These are phyloP conservation scores for Thraustochytrium striatum DNA, from an alignment of 352 stramenopile genomes.

Conservation along the genomic window DNA sequence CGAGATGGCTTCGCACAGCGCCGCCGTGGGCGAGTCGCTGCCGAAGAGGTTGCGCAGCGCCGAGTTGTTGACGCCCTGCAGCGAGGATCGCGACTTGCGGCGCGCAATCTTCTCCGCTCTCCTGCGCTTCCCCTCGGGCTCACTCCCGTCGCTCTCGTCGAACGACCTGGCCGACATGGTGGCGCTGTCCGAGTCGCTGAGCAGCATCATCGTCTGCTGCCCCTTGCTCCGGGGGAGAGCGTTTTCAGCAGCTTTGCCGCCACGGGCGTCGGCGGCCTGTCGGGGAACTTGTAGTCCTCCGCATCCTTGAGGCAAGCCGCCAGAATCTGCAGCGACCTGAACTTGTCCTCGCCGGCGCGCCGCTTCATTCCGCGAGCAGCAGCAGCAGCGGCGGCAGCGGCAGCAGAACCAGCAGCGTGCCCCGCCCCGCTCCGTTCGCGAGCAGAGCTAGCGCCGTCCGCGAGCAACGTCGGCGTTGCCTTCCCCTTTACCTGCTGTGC, in stretches of 20 bases:
- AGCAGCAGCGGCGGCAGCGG: no score
- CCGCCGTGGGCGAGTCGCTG: not conserved
- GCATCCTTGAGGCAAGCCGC: slow-evolving; percentile 24
- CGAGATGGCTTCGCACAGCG: slow-evolving; percentile 4
- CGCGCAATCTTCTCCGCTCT: not conserved
- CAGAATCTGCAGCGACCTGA: slow-evolving; percentile 33
- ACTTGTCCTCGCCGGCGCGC: no score
- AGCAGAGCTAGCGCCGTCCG: no score
- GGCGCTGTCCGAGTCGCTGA: not conserved
- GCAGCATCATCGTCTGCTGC: not conserved
- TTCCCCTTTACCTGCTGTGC: no score
- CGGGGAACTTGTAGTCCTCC: slow-evolving; percentile 47
- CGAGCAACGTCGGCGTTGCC: no score
- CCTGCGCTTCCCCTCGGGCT: not conserved
- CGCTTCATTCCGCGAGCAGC: no score
- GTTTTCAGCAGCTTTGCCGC: not conserved
- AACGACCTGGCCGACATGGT: not conserved
- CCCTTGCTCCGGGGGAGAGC: not conserved
- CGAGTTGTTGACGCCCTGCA: not conserved
- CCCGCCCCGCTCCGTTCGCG: no score
- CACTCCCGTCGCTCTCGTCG: not conserved
- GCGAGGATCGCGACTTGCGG: not conserved
- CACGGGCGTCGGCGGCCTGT: slow-evolving; percentile 36
- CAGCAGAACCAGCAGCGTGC: no score
- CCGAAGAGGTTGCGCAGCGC: not conserved